Evolutionary conservation across 164 flowering plant species (phyloP).

Genomic region (Brasenia schreberi): DNA sequence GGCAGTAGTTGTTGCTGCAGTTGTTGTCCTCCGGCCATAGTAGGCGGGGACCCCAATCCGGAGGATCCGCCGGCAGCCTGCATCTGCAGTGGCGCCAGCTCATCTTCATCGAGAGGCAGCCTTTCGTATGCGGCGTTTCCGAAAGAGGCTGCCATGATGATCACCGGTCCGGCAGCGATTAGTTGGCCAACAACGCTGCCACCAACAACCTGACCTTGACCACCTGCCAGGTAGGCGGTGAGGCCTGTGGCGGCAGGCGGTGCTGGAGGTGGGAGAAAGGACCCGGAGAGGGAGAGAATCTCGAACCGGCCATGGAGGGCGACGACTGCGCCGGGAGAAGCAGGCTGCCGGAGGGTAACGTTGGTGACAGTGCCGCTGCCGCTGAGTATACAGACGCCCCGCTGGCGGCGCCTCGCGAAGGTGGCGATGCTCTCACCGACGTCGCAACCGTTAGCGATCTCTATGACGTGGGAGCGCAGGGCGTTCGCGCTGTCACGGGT

Average conservation of each 20-base stretch:
- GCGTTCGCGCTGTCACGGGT: constrained; percentile 87
- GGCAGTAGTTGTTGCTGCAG: constrained; percentile 31
- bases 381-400: constrained; percentile 72
- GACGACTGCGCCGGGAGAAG: constrained; percentile 53
- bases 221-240: constrained; percentile 73
- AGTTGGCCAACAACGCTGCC: constrained; percentile 75
- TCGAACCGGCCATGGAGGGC: constrained; percentile 80
- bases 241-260: constrained; percentile 77
- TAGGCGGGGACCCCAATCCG: constrained; percentile 22
- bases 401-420: constrained; percentile 57
- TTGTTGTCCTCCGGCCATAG: constrained; percentile 15
- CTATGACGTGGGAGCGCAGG: constrained; percentile 80
- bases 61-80: constrained; percentile 34
- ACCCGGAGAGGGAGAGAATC: constrained; percentile 72
- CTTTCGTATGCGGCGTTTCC: constrained; percentile 90
- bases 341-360: constrained; percentile 68
- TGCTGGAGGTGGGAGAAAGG: constrained; percentile 81
- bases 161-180: constrained; percentile 71
- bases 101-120: constrained; percentile 73
- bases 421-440: constrained; percentile 53
- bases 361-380: constrained; percentile 75
- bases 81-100: constrained; percentile 9
- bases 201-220: constrained; percentile 87
- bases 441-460: constrained; percentile 68
- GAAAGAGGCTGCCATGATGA: constrained; percentile 86